These are phyloP conservation scores for Mimosa pudica DNA, from an alignment of 306 rosid genomes.

Conservation along the genomic window DNA sequence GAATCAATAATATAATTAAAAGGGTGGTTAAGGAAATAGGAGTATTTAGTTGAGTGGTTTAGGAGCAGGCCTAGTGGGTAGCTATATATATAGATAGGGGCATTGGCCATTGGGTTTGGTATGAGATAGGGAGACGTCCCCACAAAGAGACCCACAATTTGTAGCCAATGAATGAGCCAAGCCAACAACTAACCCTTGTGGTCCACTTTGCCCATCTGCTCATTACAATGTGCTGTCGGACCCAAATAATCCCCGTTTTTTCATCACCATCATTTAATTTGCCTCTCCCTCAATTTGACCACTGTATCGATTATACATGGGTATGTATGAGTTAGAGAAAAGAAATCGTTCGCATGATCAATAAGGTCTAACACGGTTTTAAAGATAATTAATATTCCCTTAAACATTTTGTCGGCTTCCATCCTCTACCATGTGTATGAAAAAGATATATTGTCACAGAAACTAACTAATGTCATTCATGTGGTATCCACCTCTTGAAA, in stretches of 20 bases:
- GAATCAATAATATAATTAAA: background rate
- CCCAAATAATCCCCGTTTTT: slow-evolving; percentile 25
- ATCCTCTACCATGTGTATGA: background rate
- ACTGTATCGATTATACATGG: background rate
- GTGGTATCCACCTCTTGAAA: background rate
- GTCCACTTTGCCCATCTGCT: slow-evolving; percentile 39
- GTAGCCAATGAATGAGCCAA: slow-evolving; percentile 40
- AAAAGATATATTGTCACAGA: too few species aligned
- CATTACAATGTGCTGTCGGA: slow-evolving; percentile 35
- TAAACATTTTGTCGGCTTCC: too few species aligned
- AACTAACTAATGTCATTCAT: background rate
- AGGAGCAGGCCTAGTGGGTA: background rate
- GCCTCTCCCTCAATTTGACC: background rate
- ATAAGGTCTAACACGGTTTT: background rate
- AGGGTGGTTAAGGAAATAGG: background rate
- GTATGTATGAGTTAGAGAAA: background rate
- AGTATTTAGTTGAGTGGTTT: background rate
- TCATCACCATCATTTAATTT: background rate
- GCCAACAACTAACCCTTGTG: slow-evolving; percentile 27
- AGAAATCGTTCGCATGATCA: background rate
- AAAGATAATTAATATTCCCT: too few species aligned
- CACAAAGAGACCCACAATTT: slow-evolving; percentile 35
- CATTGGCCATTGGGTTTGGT: background rate
- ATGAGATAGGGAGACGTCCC: background rate
- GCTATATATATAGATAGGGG: background rate